Conservation (phyloP, 768 basidiomycete species). For the Grammothele lineata region DNA sequence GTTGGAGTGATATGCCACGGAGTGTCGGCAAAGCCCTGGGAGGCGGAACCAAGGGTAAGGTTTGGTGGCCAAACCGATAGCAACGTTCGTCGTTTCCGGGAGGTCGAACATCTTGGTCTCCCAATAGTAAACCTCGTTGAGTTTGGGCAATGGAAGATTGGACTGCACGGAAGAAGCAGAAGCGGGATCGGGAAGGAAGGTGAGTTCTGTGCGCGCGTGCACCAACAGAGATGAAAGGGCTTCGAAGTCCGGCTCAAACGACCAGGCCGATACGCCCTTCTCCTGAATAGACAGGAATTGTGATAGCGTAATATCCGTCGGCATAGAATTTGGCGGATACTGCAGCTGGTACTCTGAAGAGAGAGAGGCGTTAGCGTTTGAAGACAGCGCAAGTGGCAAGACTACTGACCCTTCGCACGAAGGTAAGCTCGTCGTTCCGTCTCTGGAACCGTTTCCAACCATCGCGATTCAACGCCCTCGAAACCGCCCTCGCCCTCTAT, state of each 20-base stretch:
- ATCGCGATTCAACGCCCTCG: slow-evolving; percentile 86
- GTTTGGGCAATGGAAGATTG: slow-evolving; percentile 92
- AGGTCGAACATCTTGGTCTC: slow-evolving; percentile 99
- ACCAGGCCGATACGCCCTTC: slow-evolving; percentile 99
- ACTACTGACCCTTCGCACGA: slow-evolving; percentile 78
- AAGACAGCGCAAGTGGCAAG: neutral
- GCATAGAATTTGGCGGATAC: slow-evolving; percentile 93
- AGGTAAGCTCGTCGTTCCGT: slow-evolving; percentile 63
- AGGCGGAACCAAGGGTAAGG: slow-evolving; percentile 94
- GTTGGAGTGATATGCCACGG: slow-evolving; percentile 92
- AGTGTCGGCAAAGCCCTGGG: slow-evolving; percentile 80
- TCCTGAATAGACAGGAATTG: slow-evolving; percentile 99
- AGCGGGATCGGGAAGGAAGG: slow-evolving; percentile 94
- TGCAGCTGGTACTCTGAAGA: slow-evolving; percentile 78
- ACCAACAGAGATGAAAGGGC: slow-evolving; percentile 89
- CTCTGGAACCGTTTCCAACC: slow-evolving; percentile 84
- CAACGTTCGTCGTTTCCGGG: slow-evolving; percentile 79
- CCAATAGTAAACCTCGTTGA: slow-evolving; percentile 99
- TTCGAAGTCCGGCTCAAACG: slow-evolving; percentile 98
- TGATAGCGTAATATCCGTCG: slow-evolving; percentile 96
- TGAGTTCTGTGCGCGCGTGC: slow-evolving; percentile 94
- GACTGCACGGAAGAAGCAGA: slow-evolving; percentile 95
- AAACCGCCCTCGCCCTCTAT: slow-evolving; percentile 91
- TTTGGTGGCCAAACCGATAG: slow-evolving; percentile 93
- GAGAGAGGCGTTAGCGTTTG: slow-evolving; percentile 4